phyloP scores from a whole-genome alignment of 495 filamentous ascomycete species.

The Evernia prunastri region DNA sequence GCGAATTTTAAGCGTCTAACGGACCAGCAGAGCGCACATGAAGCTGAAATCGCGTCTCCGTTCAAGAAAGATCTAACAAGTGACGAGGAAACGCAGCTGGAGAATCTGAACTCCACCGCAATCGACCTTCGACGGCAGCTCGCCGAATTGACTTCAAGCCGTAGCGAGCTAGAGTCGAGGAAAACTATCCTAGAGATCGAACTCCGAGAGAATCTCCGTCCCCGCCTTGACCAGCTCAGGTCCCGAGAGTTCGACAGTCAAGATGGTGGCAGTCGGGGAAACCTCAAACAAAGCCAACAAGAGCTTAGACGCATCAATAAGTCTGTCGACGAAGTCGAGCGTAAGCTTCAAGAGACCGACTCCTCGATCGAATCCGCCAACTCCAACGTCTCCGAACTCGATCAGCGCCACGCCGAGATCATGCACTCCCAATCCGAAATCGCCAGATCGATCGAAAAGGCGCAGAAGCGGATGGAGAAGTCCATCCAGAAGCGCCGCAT shows the following conservation, averaged over 20 bases:
- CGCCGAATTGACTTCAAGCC: constrained; percentile 62
- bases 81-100: constrained; percentile 75
- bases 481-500: constrained; percentile 79
- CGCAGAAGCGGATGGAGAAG: constrained; percentile 88
- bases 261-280: constrained; percentile 50
- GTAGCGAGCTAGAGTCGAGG: constrained; percentile 70
- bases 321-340: constrained; percentile 53
- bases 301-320: constrained; percentile 73
- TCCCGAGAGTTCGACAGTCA: constrained; percentile 67
- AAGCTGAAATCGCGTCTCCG: constrained; percentile 71
- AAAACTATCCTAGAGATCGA: constrained; percentile 80
- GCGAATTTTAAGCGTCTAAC: constrained; percentile 65
- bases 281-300: constrained; percentile 69
- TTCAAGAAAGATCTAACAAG: constrained; percentile 87
- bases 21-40: constrained; percentile 64
- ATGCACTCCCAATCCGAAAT: constrained; percentile 67
- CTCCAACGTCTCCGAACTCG: constrained; percentile 50
- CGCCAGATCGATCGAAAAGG: constrained; percentile 71
- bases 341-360: constrained; percentile 66
- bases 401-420: constrained; percentile 58
- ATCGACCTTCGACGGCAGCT: constrained; percentile 68
- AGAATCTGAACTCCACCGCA: constrained; percentile 58
- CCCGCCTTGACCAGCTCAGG: constrained; percentile 80
- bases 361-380: constrained; percentile 60
- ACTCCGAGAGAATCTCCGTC: constrained; percentile 74